Evolutionary conservation across 139 green algal genomes (phyloP), one percentile per base, ranked within the genome.

Genomic region (Tetraselmis striata): DNA sequence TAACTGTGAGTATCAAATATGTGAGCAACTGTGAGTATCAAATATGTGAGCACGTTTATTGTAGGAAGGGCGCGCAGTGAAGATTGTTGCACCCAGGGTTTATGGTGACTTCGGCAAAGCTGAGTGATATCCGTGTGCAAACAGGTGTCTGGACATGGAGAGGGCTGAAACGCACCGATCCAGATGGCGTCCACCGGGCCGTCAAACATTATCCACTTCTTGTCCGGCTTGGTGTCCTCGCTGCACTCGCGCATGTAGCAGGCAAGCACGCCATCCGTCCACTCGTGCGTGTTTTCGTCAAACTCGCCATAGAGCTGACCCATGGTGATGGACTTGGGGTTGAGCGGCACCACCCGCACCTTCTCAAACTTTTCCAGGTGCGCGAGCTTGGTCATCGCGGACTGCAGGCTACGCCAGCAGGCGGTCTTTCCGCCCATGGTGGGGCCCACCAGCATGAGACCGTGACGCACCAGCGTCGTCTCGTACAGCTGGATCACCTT

Each of bases 401-500:
- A 82, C 31, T 86, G 81, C 75, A 94, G 83, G 28, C 77, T 78
- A 30, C 88, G 85, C 86, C 94, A 95, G 83, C 84, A 89, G 79
- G 80, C 88, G 1, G 93, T 95, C 90, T 96, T 96, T 82, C 93
- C 93, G 5, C 87, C 92, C 85, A 93, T 92, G 76, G 93, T 95
- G 58, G 91, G 92, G 0, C 92, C 92, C 26, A 96, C 93, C 30
- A 96, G 87, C 93, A 96, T 96, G 26, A 96, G 91, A 1, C 93
- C 93, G 86, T 96, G 93, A 25, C 93, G 88, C 80, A 96, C 92
- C 27, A 95, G 86, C 28, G 93, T 96, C 30, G 91, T 96, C 87
- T 96, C 93, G 81, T 95, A 95, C 85, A 96, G 89, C 89, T 96
- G 93, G 75, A 96, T 95, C 25, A 92, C 84, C 87, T 96, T 96